Base-by-base conservation (phyloP, 73 alveolate species). In the Paramecium sexaurelia region DNA sequence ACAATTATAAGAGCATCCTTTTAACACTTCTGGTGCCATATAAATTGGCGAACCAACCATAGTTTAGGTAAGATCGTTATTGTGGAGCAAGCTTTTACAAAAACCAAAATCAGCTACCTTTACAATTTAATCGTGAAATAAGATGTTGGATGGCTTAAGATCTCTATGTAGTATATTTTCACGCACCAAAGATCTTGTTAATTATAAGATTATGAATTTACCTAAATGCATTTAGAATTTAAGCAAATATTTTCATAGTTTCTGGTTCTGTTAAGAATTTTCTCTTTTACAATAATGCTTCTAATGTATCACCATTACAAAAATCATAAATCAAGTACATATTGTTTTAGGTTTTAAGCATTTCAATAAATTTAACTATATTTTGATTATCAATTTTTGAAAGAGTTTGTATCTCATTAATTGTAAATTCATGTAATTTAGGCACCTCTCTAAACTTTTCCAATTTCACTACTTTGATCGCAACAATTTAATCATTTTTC, bases 11-110 rank as follows among this genome's bases (percentile, higher is more conserved):
- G 93, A 84, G 32, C 85, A 73, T 19, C 93, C 93, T 92, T 83
- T 68, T 51, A 92, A 36, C 9, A 92, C 94, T 36, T 92, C 95
- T 13, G 95, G 95, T 57, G 95, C 95, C 92, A 92, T 92, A 43
- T 92, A 92, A 19, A 92, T 85, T 73, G 95, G 91, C 22, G 95
- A 85, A 5, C 95, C 95, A 10, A 92, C 95, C 90, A 75, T 67
- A 37, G 95, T 88, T 68, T 55, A 22, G n/a, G 94, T 69, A 19
- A 88, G 71, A 41, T 88, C 94, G 15, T 88, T 27, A 13, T 37
- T 15, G 32, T 88, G 69, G 39, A 69, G 66, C 24, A 88, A 51
- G 7, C 87, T 37, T 43, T 88, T 88, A 75, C 94, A 88, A 47
- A 88, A 88, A 20, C 94, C 94, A 67, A 88, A 88, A 69, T 88